Evolutionary conservation across 2,329 filamentous ascomycete genomes (phyloP), one percentile per base, ranked within the genome.

Genomic region (Madurella mycetomatis): DNA sequence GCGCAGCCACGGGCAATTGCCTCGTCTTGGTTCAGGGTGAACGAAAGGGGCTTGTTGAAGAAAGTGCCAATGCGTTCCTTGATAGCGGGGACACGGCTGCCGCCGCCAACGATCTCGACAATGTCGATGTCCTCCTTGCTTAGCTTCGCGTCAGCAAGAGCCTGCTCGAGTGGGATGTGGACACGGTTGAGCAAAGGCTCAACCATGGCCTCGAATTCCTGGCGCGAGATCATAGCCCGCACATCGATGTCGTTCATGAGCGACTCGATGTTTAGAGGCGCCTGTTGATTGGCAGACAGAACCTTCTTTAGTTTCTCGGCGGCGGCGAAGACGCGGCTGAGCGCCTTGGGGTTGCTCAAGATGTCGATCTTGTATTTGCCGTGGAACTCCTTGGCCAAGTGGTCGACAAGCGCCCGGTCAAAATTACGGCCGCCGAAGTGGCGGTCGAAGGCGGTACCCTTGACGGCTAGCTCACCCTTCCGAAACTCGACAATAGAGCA

Each of bases 291-390:
- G 70, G 94, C 94, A 37, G 92, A 97, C 53, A 99, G 80, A 53
- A 97, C 86, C 85, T 97, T 97, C 86, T 99, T 99, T 70, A 95
- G 78, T 82, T 96, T 96, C 82, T 99, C 94, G 52, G 92, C 91
- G 54, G 89, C 91, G 58, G 90, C 85, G 41, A 88, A 82, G 65
- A 95, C 89, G 71, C 94, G 90, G 63, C 92, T 85, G 72, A 87
- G 83, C 55, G 92, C 94, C 78, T 96, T 96, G 62, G 86, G 83
- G 77, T 97, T 94, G 63, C 84, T 85, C 73, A 85, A 84, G 76
- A 99, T 92, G 71, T 97, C 92, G 65, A 97, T 88, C 82, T 95
- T 96, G 84, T 90, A 95, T 75, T 95, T 96, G 74, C 90, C 89
- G 78, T 94, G 90, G 82, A 97, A 99, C 74, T 97, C 92, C 68